These are phyloP conservation scores for Piper longum DNA, from an alignment of 164 flowering plant genomes.

Conservation along the genomic window DNA sequence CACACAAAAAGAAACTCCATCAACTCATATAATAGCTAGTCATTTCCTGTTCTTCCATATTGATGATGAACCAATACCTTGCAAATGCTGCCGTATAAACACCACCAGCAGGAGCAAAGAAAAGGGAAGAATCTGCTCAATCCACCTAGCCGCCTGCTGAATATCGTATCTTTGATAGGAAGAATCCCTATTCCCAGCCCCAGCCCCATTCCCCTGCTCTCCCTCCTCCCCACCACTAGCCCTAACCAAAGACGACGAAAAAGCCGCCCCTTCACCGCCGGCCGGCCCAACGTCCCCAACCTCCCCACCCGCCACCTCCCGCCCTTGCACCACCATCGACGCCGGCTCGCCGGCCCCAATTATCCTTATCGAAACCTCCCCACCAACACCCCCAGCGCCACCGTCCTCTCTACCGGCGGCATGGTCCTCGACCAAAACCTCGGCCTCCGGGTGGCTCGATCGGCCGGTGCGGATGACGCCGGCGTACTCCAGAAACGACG, in stretches of 20 bases:
- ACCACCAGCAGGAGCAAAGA: slow-evolving; percentile 85
- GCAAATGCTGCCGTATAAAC: slow-evolving; percentile 89
- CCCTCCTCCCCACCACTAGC: slow-evolving; percentile 23
- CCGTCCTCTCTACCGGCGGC: slow-evolving; percentile 20
- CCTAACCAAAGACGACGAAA: slow-evolving; percentile 14
- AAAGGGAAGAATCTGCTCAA: slow-evolving; percentile 93
- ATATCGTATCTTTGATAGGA: slow-evolving; percentile 96
- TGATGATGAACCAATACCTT: slow-evolving; percentile 35
- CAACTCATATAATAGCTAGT: not conserved
- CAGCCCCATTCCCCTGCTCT: slow-evolving; percentile 36
- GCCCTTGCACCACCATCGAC: slow-evolving; percentile 5
- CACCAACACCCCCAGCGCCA: slow-evolving; percentile 19
- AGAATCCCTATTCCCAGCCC: slow-evolving; percentile 49
- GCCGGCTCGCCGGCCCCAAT: slow-evolving; percentile 56
- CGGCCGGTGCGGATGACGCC: slow-evolving; percentile 49
- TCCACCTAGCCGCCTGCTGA: slow-evolving; percentile 96
- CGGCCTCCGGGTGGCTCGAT: slow-evolving; percentile 37
- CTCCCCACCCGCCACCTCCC: slow-evolving; percentile 8
- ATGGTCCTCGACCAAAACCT: slow-evolving; percentile 24
- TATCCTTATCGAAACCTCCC: slow-evolving; percentile 89
- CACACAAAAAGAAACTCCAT: not conserved
- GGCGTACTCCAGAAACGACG: slow-evolving; percentile 77
- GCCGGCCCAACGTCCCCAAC: slow-evolving; percentile 16
- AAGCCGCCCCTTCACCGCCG: slow-evolving; percentile 16
- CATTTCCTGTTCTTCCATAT: too few species aligned